Evolutionary conservation across 2,329 filamentous ascomycete genomes (phyloP), one percentile per base, ranked within the genome.

Genomic region (Cryphonectria nitschkei): DNA sequence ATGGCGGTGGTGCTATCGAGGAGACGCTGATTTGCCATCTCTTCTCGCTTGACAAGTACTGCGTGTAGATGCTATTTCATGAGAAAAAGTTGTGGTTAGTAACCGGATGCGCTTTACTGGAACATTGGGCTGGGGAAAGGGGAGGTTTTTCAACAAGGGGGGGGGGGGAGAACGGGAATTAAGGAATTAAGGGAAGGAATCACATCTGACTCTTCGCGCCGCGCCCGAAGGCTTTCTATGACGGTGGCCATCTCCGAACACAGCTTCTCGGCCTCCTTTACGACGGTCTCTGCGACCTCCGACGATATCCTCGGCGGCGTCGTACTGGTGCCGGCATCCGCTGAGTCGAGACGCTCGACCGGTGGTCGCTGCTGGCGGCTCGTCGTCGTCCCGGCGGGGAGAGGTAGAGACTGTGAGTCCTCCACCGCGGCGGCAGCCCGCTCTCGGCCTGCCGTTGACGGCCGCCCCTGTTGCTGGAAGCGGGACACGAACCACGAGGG

Each of bases 1-100:
- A 92, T 82, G 60, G 88, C 85, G 52, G 84, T 84, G 75, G 92
- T 88, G 19, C 92, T 82, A 70, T 87, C 86, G 34, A 88, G 82
- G 70, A 92, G 88, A 67, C 86, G 86, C 73, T 88, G 82, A 58
- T 86, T 85, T 66, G 89, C 84, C 52, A 82, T 83, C 76, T 90
- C 86, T 70, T 87, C 85, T 72, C 88, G 85, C 58, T 84, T 84
- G 67, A 89, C 83, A 32, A 91, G 85, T 43, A 91, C 79, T 34
- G 83, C 83, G 75, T 91, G 89, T 70, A 92, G 89, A 74, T 90
- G 88, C 83, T 89, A 74, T 41, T 46, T 39, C 2, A 7, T 11
- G 39, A 19, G 22, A 39, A 68, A 63, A 72, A 14, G 22, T 22
- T 13, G n/a, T 26, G 76, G 32, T 11, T 29, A 41, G 7, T 13